These are phyloP conservation scores for Domatiomyces globalis DNA, from an alignment of 2,329 filamentous ascomycete genomes.

Conservation along the genomic window DNA sequence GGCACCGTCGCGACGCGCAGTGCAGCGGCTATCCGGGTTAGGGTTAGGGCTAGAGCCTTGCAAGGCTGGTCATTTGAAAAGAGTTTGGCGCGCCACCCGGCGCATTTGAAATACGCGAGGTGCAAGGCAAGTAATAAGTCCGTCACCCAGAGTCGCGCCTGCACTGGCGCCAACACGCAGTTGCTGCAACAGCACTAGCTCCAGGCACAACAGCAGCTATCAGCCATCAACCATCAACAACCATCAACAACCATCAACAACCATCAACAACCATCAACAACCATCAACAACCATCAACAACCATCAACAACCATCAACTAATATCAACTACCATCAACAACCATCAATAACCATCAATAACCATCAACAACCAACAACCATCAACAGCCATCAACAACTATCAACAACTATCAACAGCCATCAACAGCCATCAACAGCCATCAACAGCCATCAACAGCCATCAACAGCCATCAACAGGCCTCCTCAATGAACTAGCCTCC, in stretches of 20 bases:
- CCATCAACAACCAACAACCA: not conserved
- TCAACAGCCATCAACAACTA: not conserved
- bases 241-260: too few relatives aligned
- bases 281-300: too few relatives aligned
- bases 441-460: not conserved
- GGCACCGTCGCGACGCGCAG: constrained; percentile 1
- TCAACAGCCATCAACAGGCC: not conserved
- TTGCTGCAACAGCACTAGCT: too few relatives aligned
- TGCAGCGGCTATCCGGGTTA: not conserved
- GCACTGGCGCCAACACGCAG: not conserved
- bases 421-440: too few relatives aligned
- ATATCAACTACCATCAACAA: not conserved
- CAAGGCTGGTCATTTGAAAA: not conserved
- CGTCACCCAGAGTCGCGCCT: not conserved
- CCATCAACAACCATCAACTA: not conserved
- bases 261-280: not conserved
- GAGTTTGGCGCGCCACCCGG: not conserved
- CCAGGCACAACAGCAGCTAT: too few relatives aligned
- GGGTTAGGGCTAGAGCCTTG: not conserved
- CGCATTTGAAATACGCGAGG: not conserved
- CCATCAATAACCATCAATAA: not conserved
- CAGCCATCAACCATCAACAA: not conserved
- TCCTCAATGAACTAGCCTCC: not conserved
- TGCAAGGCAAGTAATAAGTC: constrained; percentile 1
- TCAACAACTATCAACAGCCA: not conserved